A percentile compares a stretch with the other conserved stretches of the same genome.
Evolutionary conservation across 768 basidiomycete genomes (phyloP).

Genomic region (Lactarius hengduanensis): DNA sequence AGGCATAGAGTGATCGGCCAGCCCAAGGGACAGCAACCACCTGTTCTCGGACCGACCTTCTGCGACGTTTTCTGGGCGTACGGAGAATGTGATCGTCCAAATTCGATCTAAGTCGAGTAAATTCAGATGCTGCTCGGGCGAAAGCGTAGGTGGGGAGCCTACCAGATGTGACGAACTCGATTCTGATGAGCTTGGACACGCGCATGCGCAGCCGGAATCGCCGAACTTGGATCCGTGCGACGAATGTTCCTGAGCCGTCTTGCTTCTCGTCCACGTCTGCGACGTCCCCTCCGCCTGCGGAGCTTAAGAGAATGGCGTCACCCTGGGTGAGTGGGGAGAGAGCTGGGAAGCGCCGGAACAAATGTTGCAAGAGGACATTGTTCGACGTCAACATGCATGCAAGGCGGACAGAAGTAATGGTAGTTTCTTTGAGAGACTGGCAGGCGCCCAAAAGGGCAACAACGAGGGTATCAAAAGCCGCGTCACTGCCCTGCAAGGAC

Average conservation of each 20-base stretch:
- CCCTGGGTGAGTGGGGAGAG: conserved; percentile 52
- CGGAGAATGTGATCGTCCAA: conserved; percentile 51
- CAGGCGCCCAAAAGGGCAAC: conserved; percentile 47
- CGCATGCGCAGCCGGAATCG: conserved; percentile 71
- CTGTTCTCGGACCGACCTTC: conserved; percentile 15
- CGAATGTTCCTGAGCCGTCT: conserved; percentile 45
- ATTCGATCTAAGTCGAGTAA: conserved; percentile 45
- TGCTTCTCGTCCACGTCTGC: conserved; percentile 51
- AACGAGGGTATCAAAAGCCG: conserved; percentile 38
- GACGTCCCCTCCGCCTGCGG: conserved; percentile 46
- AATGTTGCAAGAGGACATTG: conserved; percentile 57
- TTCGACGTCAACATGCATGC: conserved; percentile 66
- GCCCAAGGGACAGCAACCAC: conserved; percentile 48
- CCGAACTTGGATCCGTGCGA: conserved; percentile 49
- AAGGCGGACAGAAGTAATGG: conserved; percentile 49
- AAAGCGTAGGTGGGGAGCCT: conserved; percentile 11
- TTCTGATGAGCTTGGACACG: conserved; percentile 49
- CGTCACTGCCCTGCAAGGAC: conserved; percentile 12
- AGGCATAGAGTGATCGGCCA: conserved; percentile 57
- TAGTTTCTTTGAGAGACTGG: conserved; percentile 39
- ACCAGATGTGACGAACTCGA: conserved; percentile 70
- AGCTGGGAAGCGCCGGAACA: conserved; percentile 46
- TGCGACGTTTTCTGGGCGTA: conserved; percentile 20
- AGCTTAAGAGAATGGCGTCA: conserved; percentile 46
- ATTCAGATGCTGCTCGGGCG: background rate